Evolutionary conservation across 108 stramenopile genomes (phyloP), one percentile per base, ranked within the genome.

Genomic region (Ochromonas danica): DNA sequence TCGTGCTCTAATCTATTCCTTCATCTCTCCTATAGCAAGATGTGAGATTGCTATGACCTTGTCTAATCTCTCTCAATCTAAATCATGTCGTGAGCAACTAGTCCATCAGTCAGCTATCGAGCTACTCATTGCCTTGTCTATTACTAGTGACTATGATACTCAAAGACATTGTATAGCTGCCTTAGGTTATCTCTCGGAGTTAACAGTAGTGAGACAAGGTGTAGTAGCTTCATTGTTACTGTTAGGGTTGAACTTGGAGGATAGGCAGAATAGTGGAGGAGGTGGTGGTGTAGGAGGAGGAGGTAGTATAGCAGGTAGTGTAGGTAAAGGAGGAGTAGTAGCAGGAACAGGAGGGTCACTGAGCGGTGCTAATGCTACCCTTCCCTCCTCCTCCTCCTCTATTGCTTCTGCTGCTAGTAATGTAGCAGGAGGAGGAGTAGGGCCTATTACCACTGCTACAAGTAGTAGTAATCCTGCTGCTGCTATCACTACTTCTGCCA

Each of bases 161-260:
- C 72, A 75, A 60, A 22, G 14, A 41, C 72, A 75, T 14, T 75
- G 72, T 41, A 22, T 6, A 31, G 6, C 40, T 6, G 72, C 72
- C 6, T 41, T 75, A 33, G 72, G 31, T 3, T 60, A 75, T 33
- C 31, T 75, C 25, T 75, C 72, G 28, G 72, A 75, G 31, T 35
- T 57, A 6, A 75, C 72, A 31, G 10, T 10, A 6, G 40, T 75
- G 17, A 33, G 10, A 41, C 6, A 42, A 10, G 72, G 72, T 41
- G 51, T 60, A 10, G 72, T 75, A 10, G 72, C 72, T 27, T 75
- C 72, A 25, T 14, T 75, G 51, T 36, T 75, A 41, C 25, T 75
- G 28, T 36, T 75, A 41, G 36, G 6, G 40, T 36, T 75, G 36
- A 3, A 42, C 22, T n/a, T 60, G 72, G 72, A 75, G 38, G 72